Evolutionary conservation across 805 yeast genomes (phyloP).

Genomic region (Metschnikowia corniflorae): DNA sequence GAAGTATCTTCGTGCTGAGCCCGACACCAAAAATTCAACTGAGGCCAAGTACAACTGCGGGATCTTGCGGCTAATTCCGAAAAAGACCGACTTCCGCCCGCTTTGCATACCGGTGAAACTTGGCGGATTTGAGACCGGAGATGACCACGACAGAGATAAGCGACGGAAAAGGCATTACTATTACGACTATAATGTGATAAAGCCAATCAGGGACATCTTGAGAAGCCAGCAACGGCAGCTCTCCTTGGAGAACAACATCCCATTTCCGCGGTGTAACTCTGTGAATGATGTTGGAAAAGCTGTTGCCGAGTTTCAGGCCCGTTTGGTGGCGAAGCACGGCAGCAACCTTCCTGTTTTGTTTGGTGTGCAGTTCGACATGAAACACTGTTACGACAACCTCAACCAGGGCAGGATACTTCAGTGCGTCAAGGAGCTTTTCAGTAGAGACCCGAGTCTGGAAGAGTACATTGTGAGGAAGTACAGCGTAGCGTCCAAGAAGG

Average conservation of each 20-base stretch:
- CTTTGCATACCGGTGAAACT: conserved; percentile 48
- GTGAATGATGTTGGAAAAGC: conserved; percentile 41
- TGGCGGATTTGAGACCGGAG: neutral
- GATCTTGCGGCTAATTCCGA: conserved; percentile 54
- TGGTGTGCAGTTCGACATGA: conserved; percentile 71
- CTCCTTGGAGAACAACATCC: neutral
- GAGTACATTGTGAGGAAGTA: conserved; percentile 12
- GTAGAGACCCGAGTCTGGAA: conserved; percentile 9
- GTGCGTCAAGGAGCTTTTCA: conserved; percentile 27
- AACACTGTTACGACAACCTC: conserved; percentile 72
- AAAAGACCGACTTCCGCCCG: conserved; percentile 54
- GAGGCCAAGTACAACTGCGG: conserved; percentile 31
- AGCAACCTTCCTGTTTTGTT: conserved; percentile 36
- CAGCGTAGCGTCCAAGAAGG: neutral
- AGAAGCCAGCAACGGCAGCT: conserved; percentile 14
- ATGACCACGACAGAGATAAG: conserved; percentile 6
- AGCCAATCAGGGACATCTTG: conserved; percentile 38
- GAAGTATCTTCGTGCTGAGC: conserved; percentile 27
- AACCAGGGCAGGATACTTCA: conserved; percentile 43
- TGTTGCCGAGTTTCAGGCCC: conserved; percentile 36
- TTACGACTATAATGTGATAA: conserved; percentile 35
- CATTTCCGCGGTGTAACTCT: conserved; percentile 37
- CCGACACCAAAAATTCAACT: neutral
- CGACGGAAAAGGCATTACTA: conserved; percentile 31
- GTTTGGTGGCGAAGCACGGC: conserved; percentile 4